Evolutionary conservation across 306 rosid genomes (phyloP), one percentile per base, ranked within the genome.

Genomic region (Potentilla sterilis): DNA sequence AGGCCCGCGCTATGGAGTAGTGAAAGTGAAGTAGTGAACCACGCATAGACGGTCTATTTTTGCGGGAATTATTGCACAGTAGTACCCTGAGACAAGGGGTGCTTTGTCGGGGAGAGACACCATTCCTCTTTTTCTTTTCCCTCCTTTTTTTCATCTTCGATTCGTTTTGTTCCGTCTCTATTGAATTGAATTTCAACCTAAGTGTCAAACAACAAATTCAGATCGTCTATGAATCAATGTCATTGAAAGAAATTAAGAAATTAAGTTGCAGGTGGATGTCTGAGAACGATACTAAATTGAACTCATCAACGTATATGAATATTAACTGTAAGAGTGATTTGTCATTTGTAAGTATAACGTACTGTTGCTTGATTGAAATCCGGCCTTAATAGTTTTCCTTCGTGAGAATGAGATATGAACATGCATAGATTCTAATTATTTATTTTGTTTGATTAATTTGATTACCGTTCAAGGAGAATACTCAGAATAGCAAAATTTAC

Each of bases 31-130:
- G 40, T 13, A 44, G 48, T 51, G 12, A 24, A 24, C 67, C 41
- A 34, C n/a, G n/a, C n/a, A n/a, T 4, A 28, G 67, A 59, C 68
- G 3, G 69, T 37, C 13, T 64, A 63, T 32, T 11, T 59, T 61
- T 34, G 40, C 67, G 14, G 67, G 41, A 32, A 35, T 63, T 64
- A 64, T 64, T 64, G 69, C 12, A 34, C 24, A 64, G 24, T 19
- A 19, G 59, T 51, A n/a, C 10, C 7, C 68, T 38, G 47, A 64
- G 69, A 64, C 69, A 38, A 64, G 1, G 67, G 69, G 28, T 37
- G 47, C 47, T 37, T 37, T 64, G 69, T 64, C 69, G 24, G 69
- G 69, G 44, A 64, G 44, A 64, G 28, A 64, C 46, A 18, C 69
- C 69, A 18, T 38, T 18, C 69, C 47, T 37, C 69, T 34, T 62